Conservation (phyloP, 441 rosid genomes). For the Erodium texanum region DNA sequence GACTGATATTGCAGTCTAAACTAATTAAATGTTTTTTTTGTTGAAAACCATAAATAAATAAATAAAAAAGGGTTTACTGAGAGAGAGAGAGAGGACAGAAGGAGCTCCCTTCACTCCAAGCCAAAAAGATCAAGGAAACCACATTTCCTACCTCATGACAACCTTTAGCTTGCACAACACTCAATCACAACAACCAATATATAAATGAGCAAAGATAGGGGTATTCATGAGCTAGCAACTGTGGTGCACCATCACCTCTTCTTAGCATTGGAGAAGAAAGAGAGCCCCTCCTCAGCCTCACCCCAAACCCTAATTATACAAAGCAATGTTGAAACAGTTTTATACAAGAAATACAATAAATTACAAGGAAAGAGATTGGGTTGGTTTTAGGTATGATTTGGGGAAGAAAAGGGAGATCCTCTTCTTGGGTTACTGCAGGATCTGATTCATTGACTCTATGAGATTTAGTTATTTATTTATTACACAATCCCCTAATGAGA, state of each 20-base stretch:
- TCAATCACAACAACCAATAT: not conserved
- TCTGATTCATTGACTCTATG: not conserved
- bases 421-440: not conserved
- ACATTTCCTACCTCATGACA: not conserved
- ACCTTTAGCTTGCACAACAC: not conserved
- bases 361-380: not conserved
- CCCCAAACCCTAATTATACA: not conserved
- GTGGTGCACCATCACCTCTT: not conserved
- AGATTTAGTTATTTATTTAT: not conserved
- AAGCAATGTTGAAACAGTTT: not conserved
- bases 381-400: not conserved
- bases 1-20: too few species aligned
- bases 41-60: too few species aligned
- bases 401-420: not conserved
- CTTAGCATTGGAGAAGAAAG: not conserved
- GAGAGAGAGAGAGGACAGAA: not conserved
- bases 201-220: not conserved
- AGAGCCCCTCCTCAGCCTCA: not conserved
- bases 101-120: constrained; percentile 5
- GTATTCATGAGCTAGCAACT: not conserved
- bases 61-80: not conserved
- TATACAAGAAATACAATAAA: not conserved
- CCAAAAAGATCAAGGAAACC: not conserved
- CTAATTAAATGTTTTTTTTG: too few species aligned
- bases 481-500: not conserved